phyloP scores from a whole-genome alignment of 1,284 basidiomycete species.

The Rhodotorula sp. region DNA sequence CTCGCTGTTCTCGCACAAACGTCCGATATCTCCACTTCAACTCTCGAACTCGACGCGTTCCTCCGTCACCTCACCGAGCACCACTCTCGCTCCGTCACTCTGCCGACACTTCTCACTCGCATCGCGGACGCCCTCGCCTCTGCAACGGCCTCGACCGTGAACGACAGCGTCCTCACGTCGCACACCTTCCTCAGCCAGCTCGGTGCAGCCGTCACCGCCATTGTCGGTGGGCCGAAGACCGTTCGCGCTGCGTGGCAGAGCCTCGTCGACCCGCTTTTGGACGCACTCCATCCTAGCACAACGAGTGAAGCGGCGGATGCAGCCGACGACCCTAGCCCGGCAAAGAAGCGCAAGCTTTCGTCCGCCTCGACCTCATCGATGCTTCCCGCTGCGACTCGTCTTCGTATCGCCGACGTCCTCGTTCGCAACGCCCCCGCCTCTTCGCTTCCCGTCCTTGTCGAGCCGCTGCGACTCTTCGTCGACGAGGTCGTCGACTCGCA shows the following conservation, averaged over 20 bases:
- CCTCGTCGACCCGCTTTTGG: background rate
- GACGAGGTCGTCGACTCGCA: slow-evolving; percentile 10
- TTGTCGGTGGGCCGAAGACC: slow-evolving; percentile 1
- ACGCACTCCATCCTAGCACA: background rate
- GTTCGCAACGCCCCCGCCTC: slow-evolving; percentile 1
- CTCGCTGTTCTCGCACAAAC: slow-evolving; percentile 15
- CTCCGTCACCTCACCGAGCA: slow-evolving; percentile 24
- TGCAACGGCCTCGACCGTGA: background rate
- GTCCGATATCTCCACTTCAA: background rate
- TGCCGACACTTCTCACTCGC: slow-evolving; percentile 20
- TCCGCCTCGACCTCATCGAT: background rate
- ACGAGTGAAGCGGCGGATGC: background rate
- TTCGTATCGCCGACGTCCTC: slow-evolving; percentile 3
- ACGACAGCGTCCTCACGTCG: slow-evolving; percentile 27
- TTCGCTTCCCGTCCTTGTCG: slow-evolving; percentile 1
- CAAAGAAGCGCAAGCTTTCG: slow-evolving; percentile 24
- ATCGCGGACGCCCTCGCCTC: slow-evolving; percentile 26
- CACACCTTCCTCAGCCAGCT: slow-evolving; percentile 1
- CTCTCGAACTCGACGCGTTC: slow-evolving; percentile 3
- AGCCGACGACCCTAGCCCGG: background rate
- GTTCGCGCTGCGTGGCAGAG: slow-evolving; percentile 9
- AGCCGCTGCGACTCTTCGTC: background rate
- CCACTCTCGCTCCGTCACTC: slow-evolving; percentile 28
- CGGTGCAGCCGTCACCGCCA: background rate
- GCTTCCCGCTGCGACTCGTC: background rate